Percentiles rank a stretch among this genome's conserved stretches.
Evolutionary conservation across 306 rosid genomes (phyloP).

Genomic region (Pterocarpus santalinus): DNA sequence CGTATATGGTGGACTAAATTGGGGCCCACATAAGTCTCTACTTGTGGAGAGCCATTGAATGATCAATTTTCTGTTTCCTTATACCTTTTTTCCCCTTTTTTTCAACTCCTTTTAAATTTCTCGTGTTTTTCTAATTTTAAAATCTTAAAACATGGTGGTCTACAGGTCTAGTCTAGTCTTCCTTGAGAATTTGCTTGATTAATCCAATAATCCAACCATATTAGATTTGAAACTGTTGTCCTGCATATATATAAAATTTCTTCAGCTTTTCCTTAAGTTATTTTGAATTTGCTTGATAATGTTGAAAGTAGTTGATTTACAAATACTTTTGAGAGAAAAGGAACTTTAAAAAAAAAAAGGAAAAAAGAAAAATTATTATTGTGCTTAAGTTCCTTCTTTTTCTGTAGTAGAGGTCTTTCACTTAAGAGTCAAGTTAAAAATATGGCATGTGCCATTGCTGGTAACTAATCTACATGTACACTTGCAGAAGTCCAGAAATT

Average conservation of each 20-base stretch:
- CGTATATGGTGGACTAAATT: slow-evolving; percentile 6
- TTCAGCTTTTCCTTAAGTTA: slow-evolving; percentile 8
- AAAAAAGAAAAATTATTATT: no score
- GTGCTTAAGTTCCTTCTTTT: slow-evolving; percentile 37
- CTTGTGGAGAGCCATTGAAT: slow-evolving; percentile 1
- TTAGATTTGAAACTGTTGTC: slow-evolving; percentile 16
- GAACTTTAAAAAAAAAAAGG: not conserved
- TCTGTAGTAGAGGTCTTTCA: not conserved
- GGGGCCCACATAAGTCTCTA: not conserved
- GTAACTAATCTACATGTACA: slow-evolving; percentile 34
- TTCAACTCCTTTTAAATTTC: slow-evolving; percentile 9
- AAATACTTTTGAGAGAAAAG: not conserved
- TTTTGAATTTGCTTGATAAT: slow-evolving; percentile 1
- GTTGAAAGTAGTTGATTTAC: slow-evolving; percentile 8
- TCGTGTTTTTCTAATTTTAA: not conserved
- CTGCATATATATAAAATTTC: slow-evolving; percentile 23
- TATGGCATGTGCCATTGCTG: slow-evolving; percentile 12
- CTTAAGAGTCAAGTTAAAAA: slow-evolving; percentile 22
- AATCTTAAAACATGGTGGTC: slow-evolving; percentile 37
- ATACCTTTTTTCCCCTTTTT: not conserved
- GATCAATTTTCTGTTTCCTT: slow-evolving; percentile 32
- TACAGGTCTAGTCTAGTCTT: slow-evolving; percentile 2
- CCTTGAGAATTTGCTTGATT: slow-evolving; percentile 7
- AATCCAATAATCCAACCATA: slow-evolving; percentile 23
- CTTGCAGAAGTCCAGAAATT: slow-evolving; percentile 81